phyloP scores from a whole-genome alignment of 352 stramenopile genomes.

The Phytopythium cucurbitacearum region DNA sequence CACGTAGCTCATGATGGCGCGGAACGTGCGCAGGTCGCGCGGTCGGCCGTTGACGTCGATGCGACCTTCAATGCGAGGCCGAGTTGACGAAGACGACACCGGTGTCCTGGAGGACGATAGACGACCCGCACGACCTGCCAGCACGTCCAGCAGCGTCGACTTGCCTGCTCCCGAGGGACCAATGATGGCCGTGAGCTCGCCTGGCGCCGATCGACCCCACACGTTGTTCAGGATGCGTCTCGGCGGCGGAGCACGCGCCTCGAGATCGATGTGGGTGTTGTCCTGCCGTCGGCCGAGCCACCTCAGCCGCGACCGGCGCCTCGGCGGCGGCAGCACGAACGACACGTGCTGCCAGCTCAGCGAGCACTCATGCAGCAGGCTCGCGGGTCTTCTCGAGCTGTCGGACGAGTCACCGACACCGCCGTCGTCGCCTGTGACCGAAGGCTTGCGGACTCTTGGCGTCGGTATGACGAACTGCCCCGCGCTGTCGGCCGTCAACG shows the following conservation, averaged over 20 bases:
- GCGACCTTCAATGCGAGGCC: constrained; percentile 34
- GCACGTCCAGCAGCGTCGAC: constrained; percentile 57
- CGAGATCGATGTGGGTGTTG: constrained; percentile 5
- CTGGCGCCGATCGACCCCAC: constrained; percentile 44
- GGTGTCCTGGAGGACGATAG: too few species aligned
- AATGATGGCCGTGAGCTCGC: constrained; percentile 67
- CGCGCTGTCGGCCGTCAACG: not conserved
- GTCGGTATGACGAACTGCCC: not conserved
- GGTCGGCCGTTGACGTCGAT: constrained; percentile 47
- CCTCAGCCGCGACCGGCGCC: constrained; percentile 4
- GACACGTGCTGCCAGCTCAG: constrained; percentile 71
- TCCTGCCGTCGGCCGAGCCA: not conserved
- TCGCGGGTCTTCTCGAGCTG: not conserved
- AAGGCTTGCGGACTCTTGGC: not conserved
- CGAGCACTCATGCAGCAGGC: constrained; percentile 29
- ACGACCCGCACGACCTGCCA: constrained; percentile 29
- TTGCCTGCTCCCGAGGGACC: constrained; percentile 61
- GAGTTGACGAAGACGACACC: constrained; percentile 11
- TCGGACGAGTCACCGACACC: constrained; percentile 4
- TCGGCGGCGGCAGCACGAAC: constrained; percentile 43
- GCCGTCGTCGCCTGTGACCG: not conserved
- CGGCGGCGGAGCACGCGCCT: not conserved
- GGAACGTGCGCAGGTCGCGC: constrained; percentile 31
- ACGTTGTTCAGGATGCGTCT: constrained; percentile 47
- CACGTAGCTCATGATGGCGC: constrained; percentile 59